Percentiles rank a stretch among this genome's conserved stretches.
phyloP scores from a whole-genome alignment of 75 land plant genomes.

The Cryptomeria japonica region DNA sequence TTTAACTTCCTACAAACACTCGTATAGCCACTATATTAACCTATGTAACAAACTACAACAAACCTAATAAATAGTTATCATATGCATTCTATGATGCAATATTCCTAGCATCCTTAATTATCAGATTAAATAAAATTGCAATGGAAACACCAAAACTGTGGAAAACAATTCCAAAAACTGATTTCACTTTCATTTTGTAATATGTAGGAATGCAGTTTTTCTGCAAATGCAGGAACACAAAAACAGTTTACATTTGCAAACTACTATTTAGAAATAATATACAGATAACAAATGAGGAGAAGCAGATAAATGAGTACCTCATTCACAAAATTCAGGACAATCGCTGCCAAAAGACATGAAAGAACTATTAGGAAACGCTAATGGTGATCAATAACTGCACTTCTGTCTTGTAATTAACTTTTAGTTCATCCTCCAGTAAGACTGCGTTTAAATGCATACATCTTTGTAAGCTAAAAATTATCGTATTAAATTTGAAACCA shows the following conservation, averaged over 20 bases:
- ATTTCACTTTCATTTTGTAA: not conserved
- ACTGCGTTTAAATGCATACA: not conserved
- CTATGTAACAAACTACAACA: too few relatives aligned
- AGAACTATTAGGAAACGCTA: not conserved
- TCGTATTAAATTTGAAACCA: not conserved
- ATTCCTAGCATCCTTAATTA: too few relatives aligned
- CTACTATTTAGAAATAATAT: not conserved
- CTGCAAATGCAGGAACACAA: not conserved
- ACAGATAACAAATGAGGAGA: not conserved
- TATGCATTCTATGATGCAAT: too few relatives aligned
- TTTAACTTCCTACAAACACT: too few relatives aligned
- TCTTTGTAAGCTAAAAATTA: not conserved
- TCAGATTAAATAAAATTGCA: not conserved
- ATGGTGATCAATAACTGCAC: not conserved
- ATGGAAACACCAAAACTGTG: not conserved
- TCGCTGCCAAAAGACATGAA: slow-evolving; percentile 43
- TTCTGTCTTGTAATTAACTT: not conserved
- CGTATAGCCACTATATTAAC: too few relatives aligned
- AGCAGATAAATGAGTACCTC: slow-evolving; percentile 52
- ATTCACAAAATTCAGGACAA: slow-evolving; percentile 75
- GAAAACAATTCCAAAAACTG: not conserved
- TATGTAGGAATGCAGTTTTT: not conserved
- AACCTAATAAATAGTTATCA: too few relatives aligned
- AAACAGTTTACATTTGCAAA: not conserved
- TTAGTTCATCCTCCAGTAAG: not conserved